Percentiles rank a stretch among this genome's conserved stretches.
These are phyloP conservation scores for Quercus glauca DNA, from an alignment of 306 rosid species.

Conservation along the genomic window DNA sequence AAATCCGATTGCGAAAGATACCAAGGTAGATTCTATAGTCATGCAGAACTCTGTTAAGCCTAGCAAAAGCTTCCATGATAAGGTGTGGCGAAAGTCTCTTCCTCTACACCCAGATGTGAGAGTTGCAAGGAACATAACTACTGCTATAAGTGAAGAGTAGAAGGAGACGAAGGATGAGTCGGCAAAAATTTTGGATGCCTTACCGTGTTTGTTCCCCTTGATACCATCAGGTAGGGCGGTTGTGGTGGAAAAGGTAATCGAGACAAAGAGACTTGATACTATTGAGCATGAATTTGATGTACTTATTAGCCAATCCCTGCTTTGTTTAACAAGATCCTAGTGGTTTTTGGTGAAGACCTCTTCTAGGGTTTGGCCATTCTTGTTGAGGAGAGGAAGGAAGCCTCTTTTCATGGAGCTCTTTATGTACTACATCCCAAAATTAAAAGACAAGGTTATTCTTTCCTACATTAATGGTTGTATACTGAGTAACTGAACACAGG, in stretches of 20 bases:
- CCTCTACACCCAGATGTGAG: constrained; percentile 40
- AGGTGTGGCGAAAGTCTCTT: constrained; percentile 27
- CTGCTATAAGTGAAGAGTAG: constrained; percentile 38
- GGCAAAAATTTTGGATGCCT: constrained; percentile 28
- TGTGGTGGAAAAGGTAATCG: constrained; percentile 38
- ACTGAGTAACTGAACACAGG: no score
- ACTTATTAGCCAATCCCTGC: constrained; percentile 37
- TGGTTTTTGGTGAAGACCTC: constrained; percentile 40
- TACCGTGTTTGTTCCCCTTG: neutral
- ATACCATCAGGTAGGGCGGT: constrained; percentile 43
- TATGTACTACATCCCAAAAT: constrained; percentile 33
- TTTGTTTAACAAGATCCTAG: neutral
- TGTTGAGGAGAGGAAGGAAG: constrained; percentile 30
- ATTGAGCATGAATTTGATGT: constrained; percentile 51
- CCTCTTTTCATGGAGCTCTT: constrained; percentile 29
- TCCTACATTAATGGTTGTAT: no score
- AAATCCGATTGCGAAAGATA: constrained; percentile 40
- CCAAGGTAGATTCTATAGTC: constrained; percentile 38
- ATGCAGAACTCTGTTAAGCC: constrained; percentile 43
- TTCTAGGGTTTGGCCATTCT: constrained; percentile 23
- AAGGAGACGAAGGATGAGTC: constrained; percentile 37
- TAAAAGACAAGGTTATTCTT: no score
- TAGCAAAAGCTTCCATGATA: constrained; percentile 37
- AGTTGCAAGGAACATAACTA: constrained; percentile 52
- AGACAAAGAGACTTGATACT: constrained; percentile 52